Conservation (phyloP, 2,329 filamentous ascomycete species). For the Cladosporium phlei region DNA sequence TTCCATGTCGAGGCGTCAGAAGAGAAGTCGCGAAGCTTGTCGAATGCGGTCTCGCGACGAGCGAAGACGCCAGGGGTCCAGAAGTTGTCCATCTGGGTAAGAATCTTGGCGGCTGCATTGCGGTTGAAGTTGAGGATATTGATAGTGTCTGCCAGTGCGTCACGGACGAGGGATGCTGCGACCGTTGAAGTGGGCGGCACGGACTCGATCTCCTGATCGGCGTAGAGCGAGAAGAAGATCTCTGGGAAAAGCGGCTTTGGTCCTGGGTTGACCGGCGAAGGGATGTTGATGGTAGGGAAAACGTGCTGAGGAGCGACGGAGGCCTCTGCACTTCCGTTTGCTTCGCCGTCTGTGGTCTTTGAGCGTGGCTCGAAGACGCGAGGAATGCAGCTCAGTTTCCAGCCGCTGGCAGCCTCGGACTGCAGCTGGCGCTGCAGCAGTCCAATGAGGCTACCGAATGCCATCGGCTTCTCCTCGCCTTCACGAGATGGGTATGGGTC, state of each 20-base stretch:
- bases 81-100: conserved; percentile 93
- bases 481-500: conserved; percentile 67
- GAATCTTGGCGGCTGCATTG: conserved; percentile 75
- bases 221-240: conserved; percentile 88
- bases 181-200: conserved; percentile 74
- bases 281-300: conserved; percentile 71
- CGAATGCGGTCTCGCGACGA: conserved; percentile 87
- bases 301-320: conserved; percentile 56
- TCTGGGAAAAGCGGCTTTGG: conserved; percentile 80
- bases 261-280: conserved; percentile 69
- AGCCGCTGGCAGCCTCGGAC: conserved; percentile 66
- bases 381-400: conserved; percentile 65
- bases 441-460: conserved; percentile 67
- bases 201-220: conserved; percentile 74
- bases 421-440: conserved; percentile 83
- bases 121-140: conserved; percentile 92
- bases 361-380: conserved; percentile 46
- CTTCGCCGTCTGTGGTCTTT: conserved; percentile 47
- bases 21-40: conserved; percentile 66
- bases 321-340: conserved; percentile 58
- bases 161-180: conserved; percentile 76
- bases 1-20: conserved; percentile 83
- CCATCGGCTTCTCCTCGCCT: conserved; percentile 58
- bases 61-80: conserved; percentile 87
- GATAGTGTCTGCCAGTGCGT: conserved; percentile 85